Evolutionary conservation across 106 monocot species (phyloP).

Genomic region (Apostasia shenzhenica): DNA sequence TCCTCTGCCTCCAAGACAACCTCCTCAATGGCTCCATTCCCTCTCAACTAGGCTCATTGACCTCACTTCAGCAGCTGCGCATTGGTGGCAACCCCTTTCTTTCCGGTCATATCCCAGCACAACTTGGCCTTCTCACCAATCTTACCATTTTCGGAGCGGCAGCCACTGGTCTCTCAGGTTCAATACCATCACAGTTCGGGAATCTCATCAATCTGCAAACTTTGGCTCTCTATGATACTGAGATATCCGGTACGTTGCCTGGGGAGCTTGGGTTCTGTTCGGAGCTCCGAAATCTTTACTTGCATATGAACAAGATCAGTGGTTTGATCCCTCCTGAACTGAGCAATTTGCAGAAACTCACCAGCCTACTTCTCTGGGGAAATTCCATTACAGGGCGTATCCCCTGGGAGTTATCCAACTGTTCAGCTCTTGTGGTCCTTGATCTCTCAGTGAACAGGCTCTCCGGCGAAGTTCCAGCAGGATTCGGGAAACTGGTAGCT

Average conservation of each 20-base stretch:
- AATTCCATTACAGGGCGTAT: constrained; percentile 58
- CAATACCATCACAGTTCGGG: constrained; percentile 61
- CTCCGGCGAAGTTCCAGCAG: constrained; percentile 54
- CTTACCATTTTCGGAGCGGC: constrained; percentile 87
- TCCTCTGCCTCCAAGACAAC: constrained; percentile 72
- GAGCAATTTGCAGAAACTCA: constrained; percentile 77
- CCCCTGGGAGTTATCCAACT: constrained; percentile 68
- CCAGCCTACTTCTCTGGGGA: constrained; percentile 87
- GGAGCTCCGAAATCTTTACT: constrained; percentile 72
- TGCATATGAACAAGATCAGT: constrained; percentile 81
- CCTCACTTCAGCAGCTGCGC: constrained; percentile 72
- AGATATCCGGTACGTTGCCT: constrained; percentile 63
- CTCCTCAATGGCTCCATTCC: constrained; percentile 62
- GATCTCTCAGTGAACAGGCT: constrained; percentile 78
- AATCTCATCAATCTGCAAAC: constrained; percentile 71
- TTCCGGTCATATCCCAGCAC: constrained; percentile 51
- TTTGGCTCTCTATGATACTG: constrained; percentile 79
- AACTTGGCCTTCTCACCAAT: constrained; percentile 66
- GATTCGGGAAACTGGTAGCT: constrained; percentile 43
- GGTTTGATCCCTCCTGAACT: constrained; percentile 59
- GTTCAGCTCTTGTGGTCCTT: constrained; percentile 66
- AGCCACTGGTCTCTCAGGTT: constrained; percentile 67
- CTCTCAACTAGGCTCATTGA: constrained; percentile 40
- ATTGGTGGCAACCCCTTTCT: constrained; percentile 78
- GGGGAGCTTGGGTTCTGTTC: constrained; percentile 41